Conservation (phyloP, 2,329 filamentous ascomycete genomes). For the Trichoderma gracile region DNA sequence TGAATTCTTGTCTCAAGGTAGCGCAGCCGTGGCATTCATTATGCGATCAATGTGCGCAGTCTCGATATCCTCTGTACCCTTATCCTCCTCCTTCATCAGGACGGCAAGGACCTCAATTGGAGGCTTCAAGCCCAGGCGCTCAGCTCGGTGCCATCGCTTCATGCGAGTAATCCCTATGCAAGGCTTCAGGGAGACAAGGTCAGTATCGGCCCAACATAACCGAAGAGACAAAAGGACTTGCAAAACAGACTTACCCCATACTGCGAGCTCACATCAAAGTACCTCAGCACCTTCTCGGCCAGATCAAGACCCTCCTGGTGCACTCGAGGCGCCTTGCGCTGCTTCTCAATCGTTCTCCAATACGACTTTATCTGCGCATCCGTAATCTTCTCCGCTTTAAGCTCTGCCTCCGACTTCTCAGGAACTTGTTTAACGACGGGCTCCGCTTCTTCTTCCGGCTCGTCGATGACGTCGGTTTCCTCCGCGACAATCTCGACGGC, state of each 20-base stretch:
- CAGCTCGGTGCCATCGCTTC: conserved; percentile 85
- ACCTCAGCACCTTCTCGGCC: conserved; percentile 82
- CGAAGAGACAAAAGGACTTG: background rate
- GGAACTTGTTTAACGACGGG: conserved; percentile 34
- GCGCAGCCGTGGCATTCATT: conserved; percentile 51
- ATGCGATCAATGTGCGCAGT: conserved; percentile 74
- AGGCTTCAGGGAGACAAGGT: conserved; percentile 57
- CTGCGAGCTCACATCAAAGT: conserved; percentile 89
- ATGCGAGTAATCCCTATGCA: conserved; percentile 81
- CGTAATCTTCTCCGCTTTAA: conserved; percentile 63
- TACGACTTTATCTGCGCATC: conserved; percentile 72
- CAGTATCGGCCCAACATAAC: background rate
- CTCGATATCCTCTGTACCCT: conserved; percentile 56
- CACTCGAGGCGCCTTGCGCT: conserved; percentile 67
- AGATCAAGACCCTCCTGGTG: conserved; percentile 73
- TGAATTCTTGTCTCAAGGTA: conserved; percentile 32
- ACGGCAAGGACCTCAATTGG: conserved; percentile 90
- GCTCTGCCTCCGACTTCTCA: conserved; percentile 53
- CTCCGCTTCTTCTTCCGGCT: conserved; percentile 31
- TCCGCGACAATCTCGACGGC: conserved; percentile 26
- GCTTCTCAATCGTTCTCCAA: conserved; percentile 71
- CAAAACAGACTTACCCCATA: conserved; percentile 71
- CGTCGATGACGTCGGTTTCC: conserved; percentile 26
- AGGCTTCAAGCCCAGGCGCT: conserved; percentile 78
- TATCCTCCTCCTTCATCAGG: conserved; percentile 68